Base-by-base conservation (phyloP, 2,329 filamentous ascomycete species). In the Thielaviopsis euricoi region DNA sequence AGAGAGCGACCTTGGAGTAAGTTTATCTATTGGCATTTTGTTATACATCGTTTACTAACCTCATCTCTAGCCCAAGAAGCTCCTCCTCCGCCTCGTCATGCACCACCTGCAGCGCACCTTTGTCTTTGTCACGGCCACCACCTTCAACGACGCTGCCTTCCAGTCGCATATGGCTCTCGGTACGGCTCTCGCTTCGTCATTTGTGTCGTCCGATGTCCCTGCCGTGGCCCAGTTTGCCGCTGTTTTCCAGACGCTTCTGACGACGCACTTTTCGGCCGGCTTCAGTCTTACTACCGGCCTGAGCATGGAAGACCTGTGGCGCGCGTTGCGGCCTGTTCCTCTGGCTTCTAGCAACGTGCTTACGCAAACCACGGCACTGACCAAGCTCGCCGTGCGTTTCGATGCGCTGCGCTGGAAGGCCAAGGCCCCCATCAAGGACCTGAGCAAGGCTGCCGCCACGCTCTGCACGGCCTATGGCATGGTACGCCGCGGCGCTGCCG, bases 271-370 rank as follows among this genome's bases (percentile, higher is more conserved):
- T 65, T 76, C 79, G 23, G 76, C 80, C 17, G 82, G 81, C 1
- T 90, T 89, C 71, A 81, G 82, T 58, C 71, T 94, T 15, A 82
- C 75, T 0, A 89, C 85, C 1, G 89, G 89, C 0, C 72, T 89
- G 13, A 84, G 81, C 63, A 93, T 94, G 86, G 86, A 93, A 66
- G 68, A 73, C 9, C 75, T 95, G 5, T 95, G 90, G 91, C 78
- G 80, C 49, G 65, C 74, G 1, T 79, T 94, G 65, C 80, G 86
- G 56, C 87, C 89, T 0, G 68, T 72, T 12, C 76, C 81, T 4
- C 73, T 83, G 22, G 69, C 74, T 1, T 73, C 74, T 19, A 67
- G 71, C 23, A 64, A 66, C 3, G 70, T 73, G 0, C 68, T 82
- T 49, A 67, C 73, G 26, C 74, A 73, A 40, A 70, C 77, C 6